phyloP scores from a whole-genome alignment of 169 alveolate genomes.

The Babesia caballi region DNA sequence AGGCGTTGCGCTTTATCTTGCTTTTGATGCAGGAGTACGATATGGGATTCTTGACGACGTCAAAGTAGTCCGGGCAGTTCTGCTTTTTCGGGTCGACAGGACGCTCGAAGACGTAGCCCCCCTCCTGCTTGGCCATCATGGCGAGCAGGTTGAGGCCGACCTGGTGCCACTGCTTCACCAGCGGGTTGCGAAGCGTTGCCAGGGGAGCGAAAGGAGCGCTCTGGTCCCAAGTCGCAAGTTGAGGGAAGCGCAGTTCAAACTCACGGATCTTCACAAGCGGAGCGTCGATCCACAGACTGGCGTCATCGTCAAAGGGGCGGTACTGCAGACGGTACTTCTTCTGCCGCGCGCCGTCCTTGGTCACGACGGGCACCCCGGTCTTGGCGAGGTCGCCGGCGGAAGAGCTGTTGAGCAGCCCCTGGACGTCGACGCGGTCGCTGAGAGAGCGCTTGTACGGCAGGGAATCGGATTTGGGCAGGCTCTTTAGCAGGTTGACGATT shows the following conservation, averaged over 20 bases:
- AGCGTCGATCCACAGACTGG: conserved; percentile 80
- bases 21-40: conserved; percentile 80
- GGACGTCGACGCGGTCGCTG: conserved; percentile 15
- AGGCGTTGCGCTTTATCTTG: conserved; percentile 76
- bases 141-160: conserved; percentile 68
- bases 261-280: conserved; percentile 80
- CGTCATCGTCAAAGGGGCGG: conserved; percentile 77
- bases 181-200: conserved; percentile 70
- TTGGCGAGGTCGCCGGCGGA: neutral
- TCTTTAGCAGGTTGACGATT: conserved; percentile 79
- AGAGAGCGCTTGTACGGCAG: conserved; percentile 3
- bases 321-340: conserved; percentile 77
- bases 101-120: conserved; percentile 86
- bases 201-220: conserved; percentile 64
- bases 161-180: conserved; percentile 80
- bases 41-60: conserved; percentile 84
- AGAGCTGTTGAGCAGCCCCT: conserved; percentile 5
- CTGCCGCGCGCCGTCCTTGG: conserved; percentile 21
- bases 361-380: conserved; percentile 53
- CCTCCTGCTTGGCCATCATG: conserved; percentile 81
- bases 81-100: conserved; percentile 87
- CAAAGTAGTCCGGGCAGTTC: conserved; percentile 87
- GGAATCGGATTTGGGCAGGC: conserved; percentile 6
- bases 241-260: conserved; percentile 80
- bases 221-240: conserved; percentile 81